A percentile compares a stretch with the other conserved stretches of the same genome.
Evolutionary conservation across 768 basidiomycete genomes (phyloP).

Genomic region (Dentipellis sp.): DNA sequence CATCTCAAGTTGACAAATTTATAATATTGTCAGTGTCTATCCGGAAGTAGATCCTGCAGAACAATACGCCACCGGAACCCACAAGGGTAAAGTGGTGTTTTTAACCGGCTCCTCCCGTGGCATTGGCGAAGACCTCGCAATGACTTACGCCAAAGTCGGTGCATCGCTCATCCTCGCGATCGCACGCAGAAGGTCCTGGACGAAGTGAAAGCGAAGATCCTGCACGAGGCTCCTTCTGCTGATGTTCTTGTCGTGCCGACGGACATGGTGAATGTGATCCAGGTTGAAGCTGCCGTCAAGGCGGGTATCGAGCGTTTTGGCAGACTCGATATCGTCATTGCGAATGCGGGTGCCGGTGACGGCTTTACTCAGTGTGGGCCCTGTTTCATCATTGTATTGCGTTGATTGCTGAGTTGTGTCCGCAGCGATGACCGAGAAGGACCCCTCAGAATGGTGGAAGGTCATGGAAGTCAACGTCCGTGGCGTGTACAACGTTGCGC

Average conservation of each 20-base stretch:
- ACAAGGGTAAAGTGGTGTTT: constrained; percentile 10
- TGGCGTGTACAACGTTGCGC: constrained; percentile 2
- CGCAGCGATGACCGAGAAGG: background rate
- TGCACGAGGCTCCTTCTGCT: background rate
- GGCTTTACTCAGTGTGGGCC: background rate
- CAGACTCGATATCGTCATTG: constrained; percentile 4
- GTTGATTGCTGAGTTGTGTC: background rate
- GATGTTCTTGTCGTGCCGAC: background rate
- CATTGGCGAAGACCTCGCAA: constrained; percentile 9
- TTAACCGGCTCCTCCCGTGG: constrained; percentile 17
- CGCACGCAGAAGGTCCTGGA: constrained; percentile 2
- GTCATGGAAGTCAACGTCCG: constrained; percentile 6
- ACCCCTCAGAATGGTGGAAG: constrained; percentile 4
- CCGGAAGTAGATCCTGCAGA: background rate
- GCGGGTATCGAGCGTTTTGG: background rate
- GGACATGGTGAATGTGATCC: constrained; percentile 2
- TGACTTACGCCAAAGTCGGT: constrained; percentile 11
- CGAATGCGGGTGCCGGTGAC: background rate
- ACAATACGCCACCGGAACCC: constrained; percentile 2
- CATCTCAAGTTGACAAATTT: too few relatives aligned
- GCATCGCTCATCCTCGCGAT: constrained; percentile 9
- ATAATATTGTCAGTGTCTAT: background rate
- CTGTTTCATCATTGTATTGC: background rate
- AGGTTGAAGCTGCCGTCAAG: background rate
- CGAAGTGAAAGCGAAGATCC: background rate